Evolutionary conservation across 148 eudicot genomes (phyloP).

Genomic region (Spergularia bocconei): DNA sequence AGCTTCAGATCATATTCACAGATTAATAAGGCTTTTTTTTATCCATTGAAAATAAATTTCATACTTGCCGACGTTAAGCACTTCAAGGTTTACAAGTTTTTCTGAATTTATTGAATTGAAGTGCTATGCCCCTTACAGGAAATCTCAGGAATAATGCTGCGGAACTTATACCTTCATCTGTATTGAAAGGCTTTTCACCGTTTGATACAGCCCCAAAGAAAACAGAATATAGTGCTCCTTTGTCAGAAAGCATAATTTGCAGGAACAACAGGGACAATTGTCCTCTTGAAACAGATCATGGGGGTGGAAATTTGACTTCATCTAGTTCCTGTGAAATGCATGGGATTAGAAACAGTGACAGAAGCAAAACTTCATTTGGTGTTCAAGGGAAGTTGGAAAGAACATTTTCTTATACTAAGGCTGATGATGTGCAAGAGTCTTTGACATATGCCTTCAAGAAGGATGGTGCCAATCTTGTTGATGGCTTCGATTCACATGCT

Average conservation of each 20-base stretch:
- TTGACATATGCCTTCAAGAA: conserved; percentile 13
- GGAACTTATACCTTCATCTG: conserved; percentile 13
- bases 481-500: conserved; percentile 10
- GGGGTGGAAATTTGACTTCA: conserved; percentile 24
- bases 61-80: background rate
- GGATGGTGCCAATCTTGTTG: conserved; percentile 15
- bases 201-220: conserved; percentile 18
- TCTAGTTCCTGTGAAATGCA: conserved; percentile 28
- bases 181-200: conserved; percentile 23
- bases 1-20: background rate
- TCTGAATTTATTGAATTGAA: background rate
- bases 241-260: conserved; percentile 50
- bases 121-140: conserved; percentile 20
- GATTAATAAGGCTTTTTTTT: background rate
- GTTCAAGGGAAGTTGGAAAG: conserved; percentile 22
- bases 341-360: conserved; percentile 10
- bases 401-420: conserved; percentile 14
- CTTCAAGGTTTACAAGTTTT: background rate
- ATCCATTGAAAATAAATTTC: background rate
- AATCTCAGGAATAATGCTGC: conserved; percentile 20
- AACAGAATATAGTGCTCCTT: conserved; percentile 35
- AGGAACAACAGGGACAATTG: conserved; percentile 32
- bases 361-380: conserved; percentile 18
- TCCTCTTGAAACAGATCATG: conserved; percentile 25
- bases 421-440: conserved; percentile 19